These are phyloP conservation scores for Echinochloa phyllopogon DNA, from an alignment of 176 grass and related monocot genomes.

Conservation along the genomic window DNA sequence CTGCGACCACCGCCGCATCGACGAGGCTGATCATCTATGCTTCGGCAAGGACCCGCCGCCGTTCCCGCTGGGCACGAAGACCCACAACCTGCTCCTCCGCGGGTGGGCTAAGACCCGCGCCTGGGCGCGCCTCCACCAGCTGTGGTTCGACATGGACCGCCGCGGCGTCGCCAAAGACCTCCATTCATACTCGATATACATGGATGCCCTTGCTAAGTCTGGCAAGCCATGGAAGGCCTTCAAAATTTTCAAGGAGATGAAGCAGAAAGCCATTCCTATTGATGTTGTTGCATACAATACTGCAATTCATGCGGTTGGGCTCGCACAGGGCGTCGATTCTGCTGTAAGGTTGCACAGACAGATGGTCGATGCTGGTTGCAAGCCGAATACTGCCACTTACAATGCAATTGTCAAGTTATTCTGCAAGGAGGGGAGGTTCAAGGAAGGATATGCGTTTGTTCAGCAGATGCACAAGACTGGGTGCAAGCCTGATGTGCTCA, in stretches of 20 bases:
- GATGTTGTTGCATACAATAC: slow-evolving; percentile 81
- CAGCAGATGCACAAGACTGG: slow-evolving; percentile 67
- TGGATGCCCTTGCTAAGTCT: slow-evolving; percentile 76
- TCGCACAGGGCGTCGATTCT: slow-evolving; percentile 69
- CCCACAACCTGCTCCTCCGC: slow-evolving; percentile 83
- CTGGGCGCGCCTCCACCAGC: slow-evolving; percentile 64
- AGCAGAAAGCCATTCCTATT: slow-evolving; percentile 46
- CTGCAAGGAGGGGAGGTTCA: slow-evolving; percentile 83
- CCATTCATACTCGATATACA: slow-evolving; percentile 95
- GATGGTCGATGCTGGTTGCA: slow-evolving; percentile 72
- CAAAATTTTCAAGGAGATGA: slow-evolving; percentile 86
- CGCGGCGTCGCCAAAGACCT: slow-evolving; percentile 75
- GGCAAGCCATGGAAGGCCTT: slow-evolving; percentile 88
- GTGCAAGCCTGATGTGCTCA: slow-evolving; percentile 70
- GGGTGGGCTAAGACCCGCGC: slow-evolving; percentile 74
- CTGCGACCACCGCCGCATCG: slow-evolving; percentile 77
- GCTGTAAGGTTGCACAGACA: slow-evolving; percentile 64
- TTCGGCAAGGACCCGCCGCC: slow-evolving; percentile 49
- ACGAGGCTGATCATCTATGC: slow-evolving; percentile 79
- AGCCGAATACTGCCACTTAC: slow-evolving; percentile 70
- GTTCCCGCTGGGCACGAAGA: slow-evolving; percentile 69
- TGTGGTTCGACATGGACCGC: slow-evolving; percentile 92
- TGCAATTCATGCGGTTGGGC: slow-evolving; percentile 74
- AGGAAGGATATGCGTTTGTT: slow-evolving; percentile 78
- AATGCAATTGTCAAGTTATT: slow-evolving; percentile 78